phyloP scores from a whole-genome alignment of 202 grass and related monocot genomes.

The Setaria viridis region DNA sequence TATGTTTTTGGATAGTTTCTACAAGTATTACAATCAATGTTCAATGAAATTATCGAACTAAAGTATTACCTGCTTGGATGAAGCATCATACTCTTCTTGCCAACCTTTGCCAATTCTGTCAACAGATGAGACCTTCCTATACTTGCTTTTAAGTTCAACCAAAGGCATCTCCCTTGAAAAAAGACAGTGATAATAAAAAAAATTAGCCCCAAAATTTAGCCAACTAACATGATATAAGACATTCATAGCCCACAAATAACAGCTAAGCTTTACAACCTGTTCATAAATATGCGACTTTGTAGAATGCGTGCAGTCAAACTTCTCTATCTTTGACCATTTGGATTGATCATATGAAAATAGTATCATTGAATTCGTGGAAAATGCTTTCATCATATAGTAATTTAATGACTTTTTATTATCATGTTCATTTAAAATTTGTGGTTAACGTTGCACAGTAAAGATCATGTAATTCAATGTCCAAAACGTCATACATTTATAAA shows the following conservation, averaged over 20 bases:
- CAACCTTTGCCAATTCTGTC: slow-evolving; percentile 82
- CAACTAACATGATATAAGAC: slow-evolving; percentile 6
- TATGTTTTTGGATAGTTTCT: slow-evolving; percentile 8
- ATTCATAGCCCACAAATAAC: not conserved
- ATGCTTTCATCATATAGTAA: not conserved
- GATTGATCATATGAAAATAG: not conserved
- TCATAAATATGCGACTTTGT: not conserved
- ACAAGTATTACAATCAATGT: not conserved
- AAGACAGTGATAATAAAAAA: slow-evolving; percentile 22
- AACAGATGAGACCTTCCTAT: slow-evolving; percentile 78
- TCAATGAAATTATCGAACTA: slow-evolving; percentile 22
- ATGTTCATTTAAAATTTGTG: not conserved
- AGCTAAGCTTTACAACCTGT: not conserved
- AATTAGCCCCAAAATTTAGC: not conserved
- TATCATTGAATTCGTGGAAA: not conserved
- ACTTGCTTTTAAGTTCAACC: slow-evolving; percentile 85
- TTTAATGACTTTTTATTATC: not conserved
- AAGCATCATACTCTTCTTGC: slow-evolving; percentile 83
- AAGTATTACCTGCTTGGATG: slow-evolving; percentile 77
- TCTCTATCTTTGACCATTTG: not conserved
- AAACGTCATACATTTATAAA: not conserved
- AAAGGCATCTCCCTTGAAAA: slow-evolving; percentile 78
- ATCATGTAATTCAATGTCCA: not conserved
- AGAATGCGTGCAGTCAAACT: not conserved
- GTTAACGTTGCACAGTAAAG: not conserved